phyloP scores from a whole-genome alignment of 495 filamentous ascomycete species.

The Evernia prunastri region DNA sequence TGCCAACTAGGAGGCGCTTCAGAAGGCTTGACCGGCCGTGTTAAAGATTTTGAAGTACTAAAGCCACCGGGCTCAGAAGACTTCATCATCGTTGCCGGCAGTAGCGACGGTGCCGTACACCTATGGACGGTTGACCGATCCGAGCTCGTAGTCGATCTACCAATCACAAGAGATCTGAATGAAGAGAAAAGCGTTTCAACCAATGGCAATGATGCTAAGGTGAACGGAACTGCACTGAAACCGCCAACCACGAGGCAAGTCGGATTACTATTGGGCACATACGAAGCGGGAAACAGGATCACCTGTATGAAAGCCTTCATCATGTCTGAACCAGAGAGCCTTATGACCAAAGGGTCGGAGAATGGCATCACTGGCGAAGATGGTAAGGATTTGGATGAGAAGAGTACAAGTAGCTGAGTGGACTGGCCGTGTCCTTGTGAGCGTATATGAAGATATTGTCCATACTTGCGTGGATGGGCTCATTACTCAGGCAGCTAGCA shows the following conservation, averaged over 20 bases:
- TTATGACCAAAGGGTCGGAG: constrained; percentile 34
- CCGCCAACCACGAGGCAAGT: constrained; percentile 48
- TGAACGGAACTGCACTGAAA: background rate
- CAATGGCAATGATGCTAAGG: constrained; percentile 18
- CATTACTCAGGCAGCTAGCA: background rate
- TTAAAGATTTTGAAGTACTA: constrained; percentile 83
- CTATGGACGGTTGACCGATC: constrained; percentile 56
- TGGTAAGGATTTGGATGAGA: constrained; percentile 16
- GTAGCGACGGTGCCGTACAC: constrained; percentile 75
- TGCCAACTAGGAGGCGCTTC: constrained; percentile 72
- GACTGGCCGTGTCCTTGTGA: background rate
- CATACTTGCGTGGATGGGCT: background rate
- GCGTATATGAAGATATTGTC: background rate
- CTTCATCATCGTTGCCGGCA: constrained; percentile 62
- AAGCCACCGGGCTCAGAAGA: constrained; percentile 36
- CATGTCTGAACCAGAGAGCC: constrained; percentile 51
- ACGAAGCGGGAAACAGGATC: constrained; percentile 80
- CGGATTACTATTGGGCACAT: constrained; percentile 67
- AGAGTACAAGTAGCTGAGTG: constrained; percentile 4
- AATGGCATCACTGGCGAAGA: constrained; percentile 38
- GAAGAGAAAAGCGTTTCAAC: constrained; percentile 11
- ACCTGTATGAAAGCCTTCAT: constrained; percentile 83
- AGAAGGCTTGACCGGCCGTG: constrained; percentile 56
- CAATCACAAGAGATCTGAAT: constrained; percentile 5
- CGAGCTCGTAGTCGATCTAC: constrained; percentile 27